Evolutionary conservation across 2,329 filamentous ascomycete species (phyloP).

Genomic region (Huntiella omanensis): DNA sequence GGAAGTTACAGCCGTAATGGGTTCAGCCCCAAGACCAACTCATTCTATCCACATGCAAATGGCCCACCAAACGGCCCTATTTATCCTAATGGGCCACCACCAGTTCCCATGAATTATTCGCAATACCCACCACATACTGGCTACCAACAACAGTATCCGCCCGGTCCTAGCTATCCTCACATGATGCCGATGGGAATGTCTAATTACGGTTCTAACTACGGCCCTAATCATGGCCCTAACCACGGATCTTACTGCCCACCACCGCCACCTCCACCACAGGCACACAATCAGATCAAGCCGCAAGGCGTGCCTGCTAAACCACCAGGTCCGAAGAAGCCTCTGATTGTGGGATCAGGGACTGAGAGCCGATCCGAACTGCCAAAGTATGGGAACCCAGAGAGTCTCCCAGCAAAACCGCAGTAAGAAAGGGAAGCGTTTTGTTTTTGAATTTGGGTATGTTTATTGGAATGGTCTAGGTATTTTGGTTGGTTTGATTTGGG

Average conservation of each 20-base stretch:
- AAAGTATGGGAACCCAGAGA: no score
- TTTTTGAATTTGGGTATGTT: not conserved
- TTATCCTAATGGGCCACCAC: not conserved
- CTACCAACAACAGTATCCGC: conserved; percentile 23
- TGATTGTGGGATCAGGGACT: no score
- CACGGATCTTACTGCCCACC: not conserved
- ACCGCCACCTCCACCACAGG: not conserved
- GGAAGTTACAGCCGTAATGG: conserved; percentile 68
- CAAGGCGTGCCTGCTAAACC: no score
- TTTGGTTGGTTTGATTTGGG: not conserved
- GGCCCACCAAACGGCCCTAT: conserved; percentile 14
- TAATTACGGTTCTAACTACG: not conserved
- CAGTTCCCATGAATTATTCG: not conserved
- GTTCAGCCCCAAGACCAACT: conserved; percentile 88
- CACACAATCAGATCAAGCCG: no score
- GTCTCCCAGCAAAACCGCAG: no score
- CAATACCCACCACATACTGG: conserved; percentile 12
- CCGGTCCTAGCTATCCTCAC: conserved; percentile 21
- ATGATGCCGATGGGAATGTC: not conserved
- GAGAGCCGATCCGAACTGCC: no score
- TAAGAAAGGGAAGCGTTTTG: not conserved
- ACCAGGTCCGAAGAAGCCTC: no score
- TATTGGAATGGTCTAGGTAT: no score
- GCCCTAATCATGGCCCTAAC: not conserved
- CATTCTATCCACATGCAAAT: conserved; percentile 51